phyloP scores from a whole-genome alignment of 1,284 basidiomycete genomes.

The Austropuccinia psidii region DNA sequence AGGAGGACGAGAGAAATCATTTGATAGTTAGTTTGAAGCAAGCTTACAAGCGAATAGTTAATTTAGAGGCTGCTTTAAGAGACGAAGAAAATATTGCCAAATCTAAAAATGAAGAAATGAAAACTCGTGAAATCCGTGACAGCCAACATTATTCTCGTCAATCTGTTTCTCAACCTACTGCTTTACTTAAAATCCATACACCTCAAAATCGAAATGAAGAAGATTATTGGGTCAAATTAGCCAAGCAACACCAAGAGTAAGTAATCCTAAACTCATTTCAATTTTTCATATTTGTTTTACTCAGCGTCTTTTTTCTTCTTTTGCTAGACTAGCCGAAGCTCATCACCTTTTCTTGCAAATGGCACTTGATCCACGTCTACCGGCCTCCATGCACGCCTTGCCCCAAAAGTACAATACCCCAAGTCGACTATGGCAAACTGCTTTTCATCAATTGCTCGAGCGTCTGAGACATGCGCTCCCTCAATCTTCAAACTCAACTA shows the following conservation, averaged over 20 bases:
- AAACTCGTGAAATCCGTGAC: slow-evolving; percentile 24
- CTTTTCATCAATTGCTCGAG: slow-evolving; percentile 82
- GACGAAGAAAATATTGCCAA: slow-evolving; percentile 31
- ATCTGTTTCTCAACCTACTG: not conserved
- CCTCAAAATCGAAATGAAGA: slow-evolving; percentile 11
- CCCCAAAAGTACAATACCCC: slow-evolving; percentile 93
- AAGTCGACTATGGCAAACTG: slow-evolving; percentile 81
- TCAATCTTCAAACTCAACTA: slow-evolving; percentile 44
- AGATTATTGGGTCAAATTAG: slow-evolving; percentile 32
- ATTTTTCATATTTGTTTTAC: not conserved
- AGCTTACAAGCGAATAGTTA: slow-evolving; percentile 66
- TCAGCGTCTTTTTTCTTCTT: not conserved
- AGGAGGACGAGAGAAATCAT: slow-evolving; percentile 56
- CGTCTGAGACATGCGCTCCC: slow-evolving; percentile 71
- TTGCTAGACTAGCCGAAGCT: slow-evolving; percentile 66
- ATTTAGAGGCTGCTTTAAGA: slow-evolving; percentile 64
- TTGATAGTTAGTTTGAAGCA: slow-evolving; percentile 71
- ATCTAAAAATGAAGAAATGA: slow-evolving; percentile 25
- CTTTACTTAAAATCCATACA: not conserved
- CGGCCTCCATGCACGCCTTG: slow-evolving; percentile 75
- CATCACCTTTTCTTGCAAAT: slow-evolving; percentile 81
- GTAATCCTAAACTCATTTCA: not conserved
- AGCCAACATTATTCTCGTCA: not conserved
- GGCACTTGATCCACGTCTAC: slow-evolving; percentile 75
- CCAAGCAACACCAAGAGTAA: slow-evolving; percentile 33